These are phyloP conservation scores for Penicillium roqueforti DNA, from an alignment of 495 filamentous ascomycete species.

Conservation along the genomic window DNA sequence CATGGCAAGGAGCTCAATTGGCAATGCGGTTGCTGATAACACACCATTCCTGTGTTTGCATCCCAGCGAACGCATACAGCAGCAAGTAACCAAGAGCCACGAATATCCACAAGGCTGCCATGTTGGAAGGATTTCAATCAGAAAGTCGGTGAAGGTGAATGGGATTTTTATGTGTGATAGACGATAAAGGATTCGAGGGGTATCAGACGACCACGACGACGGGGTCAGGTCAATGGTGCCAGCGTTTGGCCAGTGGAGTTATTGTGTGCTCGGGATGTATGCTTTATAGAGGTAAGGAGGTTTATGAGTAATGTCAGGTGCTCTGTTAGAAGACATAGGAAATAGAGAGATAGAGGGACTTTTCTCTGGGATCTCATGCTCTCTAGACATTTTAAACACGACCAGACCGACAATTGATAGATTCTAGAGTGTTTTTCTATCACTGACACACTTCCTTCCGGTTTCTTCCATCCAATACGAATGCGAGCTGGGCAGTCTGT, in stretches of 20 bases:
- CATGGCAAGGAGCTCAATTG: constrained; percentile 11
- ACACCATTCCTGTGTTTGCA: constrained; percentile 21
- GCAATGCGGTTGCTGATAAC: constrained; percentile 15
- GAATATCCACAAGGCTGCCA: constrained; percentile 38
- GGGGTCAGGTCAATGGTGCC: not conserved
- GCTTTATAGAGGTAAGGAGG: not conserved
- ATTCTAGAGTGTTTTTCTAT: constrained; percentile 1
- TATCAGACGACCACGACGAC: not conserved
- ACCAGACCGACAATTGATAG: constrained; percentile 18
- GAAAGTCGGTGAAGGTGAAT: constrained; percentile 10
- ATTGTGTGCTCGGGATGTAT: not conserved
- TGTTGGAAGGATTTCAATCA: constrained; percentile 2
- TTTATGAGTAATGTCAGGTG: not conserved
- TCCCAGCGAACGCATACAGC: constrained; percentile 39
- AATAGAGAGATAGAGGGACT: not conserved
- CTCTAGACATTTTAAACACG: constrained; percentile 17
- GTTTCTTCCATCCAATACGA: constrained; percentile 24
- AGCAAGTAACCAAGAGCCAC: constrained; percentile 40
- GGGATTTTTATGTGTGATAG: not conserved
- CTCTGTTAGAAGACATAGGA: not conserved
- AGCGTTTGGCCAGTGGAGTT: not conserved
- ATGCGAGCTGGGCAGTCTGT: not conserved
- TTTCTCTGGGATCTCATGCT: constrained; percentile 2
- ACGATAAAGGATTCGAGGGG: not conserved
- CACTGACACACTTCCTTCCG: constrained; percentile 14